Evolutionary conservation across 768 basidiomycete genomes (phyloP), one percentile per base, ranked within the genome.

Genomic region (Boletales sp.): DNA sequence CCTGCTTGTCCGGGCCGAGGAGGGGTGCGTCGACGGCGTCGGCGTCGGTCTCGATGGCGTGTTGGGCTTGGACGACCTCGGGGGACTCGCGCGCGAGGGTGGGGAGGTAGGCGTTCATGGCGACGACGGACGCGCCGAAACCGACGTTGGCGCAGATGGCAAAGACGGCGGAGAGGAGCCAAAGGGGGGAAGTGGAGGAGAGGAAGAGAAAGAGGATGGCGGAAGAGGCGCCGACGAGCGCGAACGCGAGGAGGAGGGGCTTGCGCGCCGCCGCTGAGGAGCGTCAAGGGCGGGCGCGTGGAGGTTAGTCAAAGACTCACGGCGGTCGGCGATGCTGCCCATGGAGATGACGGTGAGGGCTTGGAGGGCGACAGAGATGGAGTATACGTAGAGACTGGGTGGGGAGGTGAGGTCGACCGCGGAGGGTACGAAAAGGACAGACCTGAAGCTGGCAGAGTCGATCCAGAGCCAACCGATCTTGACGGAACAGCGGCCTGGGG

Each of bases 331-430:
- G 48, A 95, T 84, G 14, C 83, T 83, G 8, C 92, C 91, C 77
- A 96, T 89, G 6, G 94, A 94, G 48, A 99, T 93, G 35, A 99
- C 93, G 0, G 87, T 90, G n/a, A 97, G 60, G 0, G 94, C 94
- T 64, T 97, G 94, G 0, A 95, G 68, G 0, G 87, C 86, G 1
- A 97, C 94, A 1, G 90, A 91, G 13, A 84, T 73, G 1, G 94
- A 96, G 67, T 92, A 89, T 30, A 86, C 79, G 63, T 95, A 94
- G 33, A 99, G 74, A 59, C 93, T 94, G 59, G 17, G 12, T 32
- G 42, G 56, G 4, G n/a, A n/a, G 21, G 21, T 21, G 21, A 21
- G 21, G 21, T 21, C 4, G 21, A 21, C 21, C 21, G 21, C 53
- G 43, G 35, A 31, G 13, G 15, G 9, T 10, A 35, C 35, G 35